Percentiles rank a stretch among this genome's conserved stretches.
Evolutionary conservation across 139 green algal genomes (phyloP).

Genomic region (Zygnema circumcarinatum): DNA sequence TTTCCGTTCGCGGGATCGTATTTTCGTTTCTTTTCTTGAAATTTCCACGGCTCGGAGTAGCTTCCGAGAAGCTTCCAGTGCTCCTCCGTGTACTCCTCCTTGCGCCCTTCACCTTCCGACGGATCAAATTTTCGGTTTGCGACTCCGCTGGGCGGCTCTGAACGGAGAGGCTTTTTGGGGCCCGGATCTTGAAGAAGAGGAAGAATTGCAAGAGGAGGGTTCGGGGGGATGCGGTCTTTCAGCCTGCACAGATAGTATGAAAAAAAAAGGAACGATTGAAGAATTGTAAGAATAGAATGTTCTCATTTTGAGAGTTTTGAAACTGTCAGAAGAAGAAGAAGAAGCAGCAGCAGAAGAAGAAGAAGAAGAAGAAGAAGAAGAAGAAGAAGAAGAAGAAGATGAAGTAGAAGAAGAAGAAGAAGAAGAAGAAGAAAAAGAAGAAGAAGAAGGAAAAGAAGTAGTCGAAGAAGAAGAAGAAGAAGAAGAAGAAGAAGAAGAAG

Average conservation of each 20-base stretch:
- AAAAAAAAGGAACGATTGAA: too few relatives aligned
- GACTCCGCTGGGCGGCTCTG: too few relatives aligned
- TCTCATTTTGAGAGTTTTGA: too few relatives aligned
- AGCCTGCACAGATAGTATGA: too few relatives aligned
- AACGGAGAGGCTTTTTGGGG: too few relatives aligned
- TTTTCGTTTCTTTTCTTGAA: conserved; percentile 67
- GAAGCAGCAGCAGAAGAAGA: conserved; percentile 12
- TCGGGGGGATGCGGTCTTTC: too few relatives aligned
- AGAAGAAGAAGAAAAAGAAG: conserved; percentile 32
- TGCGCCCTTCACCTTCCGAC: too few relatives aligned
- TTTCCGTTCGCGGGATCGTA: conserved; percentile 70
- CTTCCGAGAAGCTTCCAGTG: conserved; percentile 30
- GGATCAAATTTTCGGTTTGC: too few relatives aligned
- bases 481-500: conserved; percentile 33
- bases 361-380: conserved; percentile 31
- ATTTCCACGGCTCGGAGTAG: conserved; percentile 27
- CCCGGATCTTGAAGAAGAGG: too few relatives aligned
- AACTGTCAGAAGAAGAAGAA: conserved; percentile 21
- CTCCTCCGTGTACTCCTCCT: conserved; percentile 31
- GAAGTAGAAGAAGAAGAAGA: conserved; percentile 14
- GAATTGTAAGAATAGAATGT: too few relatives aligned
- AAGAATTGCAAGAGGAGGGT: too few relatives aligned
- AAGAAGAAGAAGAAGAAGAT: conserved; percentile 23
- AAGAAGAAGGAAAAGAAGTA: conserved; percentile 4
- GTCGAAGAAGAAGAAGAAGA: conserved; percentile 17